Evolutionary conservation across 2,329 filamentous ascomycete genomes (phyloP), one percentile per base, ranked within the genome.

Genomic region (Aspergillus sergii): DNA sequence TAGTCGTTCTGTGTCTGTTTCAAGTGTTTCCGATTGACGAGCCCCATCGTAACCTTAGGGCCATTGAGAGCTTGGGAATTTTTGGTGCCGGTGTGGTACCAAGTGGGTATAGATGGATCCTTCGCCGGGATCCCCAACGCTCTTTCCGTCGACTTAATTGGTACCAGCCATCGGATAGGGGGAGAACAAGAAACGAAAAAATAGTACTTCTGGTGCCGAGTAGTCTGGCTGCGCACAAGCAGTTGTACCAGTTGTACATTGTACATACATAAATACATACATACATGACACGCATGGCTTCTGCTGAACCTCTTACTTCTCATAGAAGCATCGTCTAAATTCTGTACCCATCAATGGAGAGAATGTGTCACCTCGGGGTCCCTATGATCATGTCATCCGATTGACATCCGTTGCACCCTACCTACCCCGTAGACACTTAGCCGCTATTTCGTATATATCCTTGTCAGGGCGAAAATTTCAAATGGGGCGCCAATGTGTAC

Each of bases 1-100:
- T 21, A 34, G 32, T 55, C 51, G 41, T 39, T 39, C 28, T 16
- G 55, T 28, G 34, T 46, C 46, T 36, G 45, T 19, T 57, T 46
- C 60, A 39, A n/a, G 59, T 32, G 59, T 61, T 46, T 61, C 54
- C 36, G 59, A 61, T 61, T 61, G 11, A 60, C n/a, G 46, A 59
- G 48, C 30, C 54, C 59, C 54, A 59, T 59, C 46, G 58, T 54
- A 54, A 54, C 26, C 23, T 10, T 50, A 46, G 23, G 43, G 45
- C 54, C 59, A 61, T 36, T 61, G 45, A 61, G 43, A 61, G 54
- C 28, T 53, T 54, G 54, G 26, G 4, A 23, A 51, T 32, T 32
- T 45, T 46, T 48, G 50, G 34, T 56, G 50, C 46, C 14, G 48
- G 39, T 45, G 54, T 61, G 55, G 28, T 36, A 46, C 36, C 51